A percentile compares a stretch with the other conserved stretches of the same genome.
phyloP scores from a whole-genome alignment of 169 alveolate genomes.

The Eimeria acervulina region DNA sequence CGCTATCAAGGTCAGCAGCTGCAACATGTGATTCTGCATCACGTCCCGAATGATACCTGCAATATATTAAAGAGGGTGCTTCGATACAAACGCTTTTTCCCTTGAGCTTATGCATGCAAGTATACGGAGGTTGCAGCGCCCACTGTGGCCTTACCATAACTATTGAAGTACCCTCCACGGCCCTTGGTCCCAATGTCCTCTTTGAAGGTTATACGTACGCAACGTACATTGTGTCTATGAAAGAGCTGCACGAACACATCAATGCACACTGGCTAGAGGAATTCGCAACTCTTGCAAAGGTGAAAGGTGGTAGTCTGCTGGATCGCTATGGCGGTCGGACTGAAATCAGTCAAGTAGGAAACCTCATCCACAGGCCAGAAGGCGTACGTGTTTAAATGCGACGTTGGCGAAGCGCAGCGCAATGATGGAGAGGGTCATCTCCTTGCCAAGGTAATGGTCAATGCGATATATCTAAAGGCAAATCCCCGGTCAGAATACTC shows the following conservation, averaged over 20 bases:
- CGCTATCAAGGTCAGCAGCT: slow-evolving; percentile 86
- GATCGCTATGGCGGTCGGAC: neutral
- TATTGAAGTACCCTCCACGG: slow-evolving; percentile 89
- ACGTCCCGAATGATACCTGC: slow-evolving; percentile 88
- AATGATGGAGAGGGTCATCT: slow-evolving; percentile 87
- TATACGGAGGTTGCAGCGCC: neutral
- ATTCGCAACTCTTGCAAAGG: neutral
- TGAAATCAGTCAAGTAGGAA: neutral
- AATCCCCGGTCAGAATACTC: slow-evolving; percentile 1
- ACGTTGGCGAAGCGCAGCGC: slow-evolving; percentile 87
- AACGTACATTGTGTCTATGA: slow-evolving; percentile 85
- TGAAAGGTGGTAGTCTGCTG: neutral
- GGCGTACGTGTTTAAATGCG: slow-evolving; percentile 83
- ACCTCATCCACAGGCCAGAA: neutral
- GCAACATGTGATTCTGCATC: slow-evolving; percentile 89
- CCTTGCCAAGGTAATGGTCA: slow-evolving; percentile 89
- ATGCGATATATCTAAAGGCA: slow-evolving; percentile 85
- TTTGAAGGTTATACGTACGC: slow-evolving; percentile 86
- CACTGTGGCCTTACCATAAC: slow-evolving; percentile 75
- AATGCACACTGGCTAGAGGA: neutral
- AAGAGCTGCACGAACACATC: slow-evolving; percentile 79
- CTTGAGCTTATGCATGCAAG: neutral
- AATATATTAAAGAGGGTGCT: neutral
- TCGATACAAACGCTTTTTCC: neutral
- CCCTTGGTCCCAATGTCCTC: slow-evolving; percentile 85